Evolutionary conservation across 345 rosid species (phyloP), one percentile per base, ranked within the genome.

Genomic region (Brassica rapa): DNA sequence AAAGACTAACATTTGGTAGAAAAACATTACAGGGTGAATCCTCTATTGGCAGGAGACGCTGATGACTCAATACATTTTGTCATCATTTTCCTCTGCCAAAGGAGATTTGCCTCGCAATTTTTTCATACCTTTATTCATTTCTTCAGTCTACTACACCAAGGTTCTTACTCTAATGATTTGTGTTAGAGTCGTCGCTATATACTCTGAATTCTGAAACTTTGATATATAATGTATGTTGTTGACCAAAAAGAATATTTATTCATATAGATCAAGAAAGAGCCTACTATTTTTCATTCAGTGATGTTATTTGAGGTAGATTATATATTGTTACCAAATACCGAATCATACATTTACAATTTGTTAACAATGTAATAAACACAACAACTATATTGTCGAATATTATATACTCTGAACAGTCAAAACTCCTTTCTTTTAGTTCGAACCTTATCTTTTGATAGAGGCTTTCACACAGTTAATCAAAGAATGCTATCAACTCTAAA

Each of bases 101-200:
- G 75, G 80, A 77, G 66, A 77, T 77, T 77, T 77, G 80, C 75
- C 80, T 68, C 23, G 80, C 56, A 77, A 77, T 77, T 25, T 70
- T 71, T 77, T 4, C 1, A 39, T 53, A 63, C 43, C 23, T 1
- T 46, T 69, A 69, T 76, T 29, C 25, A 29, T 66, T 63, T 63
- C 41, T 53, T 16, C 24, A 53, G 1, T 53, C 60, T 53, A 53
- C 60, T 53, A 53, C 21, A 62, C 8, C 39, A 62, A 29, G 8
- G 16, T 6, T 60, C 15, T 14, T n/a, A n/a, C n/a, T 14, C 15
- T 29, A 14, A 5, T 62, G 37, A 12, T 25, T 7, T 61, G 37
- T 27, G 66, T 27, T 62, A 61, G 35, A 25, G 10, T 27, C 37
- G 19, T 61, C 8, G 39, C 56, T 49, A 49, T 49, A 49, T 49